Evolutionary conservation across 345 rosid genomes (phyloP).

Genomic region (Euphorbia peplus): DNA sequence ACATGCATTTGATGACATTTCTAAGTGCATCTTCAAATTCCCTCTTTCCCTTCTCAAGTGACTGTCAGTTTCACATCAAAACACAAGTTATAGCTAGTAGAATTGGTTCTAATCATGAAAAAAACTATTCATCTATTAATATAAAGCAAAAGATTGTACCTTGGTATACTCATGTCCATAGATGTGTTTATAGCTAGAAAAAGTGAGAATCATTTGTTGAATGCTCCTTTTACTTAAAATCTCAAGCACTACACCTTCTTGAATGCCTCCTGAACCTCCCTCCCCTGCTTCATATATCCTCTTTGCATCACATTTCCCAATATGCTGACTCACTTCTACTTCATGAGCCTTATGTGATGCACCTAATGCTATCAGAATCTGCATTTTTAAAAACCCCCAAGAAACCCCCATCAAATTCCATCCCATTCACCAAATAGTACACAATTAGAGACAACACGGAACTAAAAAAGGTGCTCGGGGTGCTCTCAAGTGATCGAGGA

Average conservation of each 20-base stretch:
- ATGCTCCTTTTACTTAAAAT: conserved; percentile 64
- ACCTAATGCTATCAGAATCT: conserved; percentile 58
- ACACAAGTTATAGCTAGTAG: not conserved
- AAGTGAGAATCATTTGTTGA: conserved; percentile 53
- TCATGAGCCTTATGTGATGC: conserved; percentile 67
- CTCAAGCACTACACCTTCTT: conserved; percentile 56
- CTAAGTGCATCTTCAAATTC: conserved; percentile 45
- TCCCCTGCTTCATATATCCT: conserved; percentile 55
- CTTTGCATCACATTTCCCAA: conserved; percentile 58
- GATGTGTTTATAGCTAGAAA: conserved; percentile 55
- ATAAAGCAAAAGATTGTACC: conserved; percentile 27
- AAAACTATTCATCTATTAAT: not conserved
- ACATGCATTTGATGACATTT: conserved; percentile 50
- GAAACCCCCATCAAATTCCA: not conserved
- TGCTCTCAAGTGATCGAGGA: no score
- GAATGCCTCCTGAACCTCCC: conserved; percentile 42
- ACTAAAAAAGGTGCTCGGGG: no score
- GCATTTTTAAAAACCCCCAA: conserved; percentile 6
- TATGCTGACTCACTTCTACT: conserved; percentile 53
- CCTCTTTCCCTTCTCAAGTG: conserved; percentile 34
- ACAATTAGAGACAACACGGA: no score
- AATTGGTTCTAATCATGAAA: not conserved
- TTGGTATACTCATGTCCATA: conserved; percentile 59
- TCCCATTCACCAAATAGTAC: not conserved
- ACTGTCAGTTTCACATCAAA: conserved; percentile 24